These are phyloP conservation scores for Epicoccum sorghinum DNA, from an alignment of 2,329 filamentous ascomycete species.

Conservation along the genomic window DNA sequence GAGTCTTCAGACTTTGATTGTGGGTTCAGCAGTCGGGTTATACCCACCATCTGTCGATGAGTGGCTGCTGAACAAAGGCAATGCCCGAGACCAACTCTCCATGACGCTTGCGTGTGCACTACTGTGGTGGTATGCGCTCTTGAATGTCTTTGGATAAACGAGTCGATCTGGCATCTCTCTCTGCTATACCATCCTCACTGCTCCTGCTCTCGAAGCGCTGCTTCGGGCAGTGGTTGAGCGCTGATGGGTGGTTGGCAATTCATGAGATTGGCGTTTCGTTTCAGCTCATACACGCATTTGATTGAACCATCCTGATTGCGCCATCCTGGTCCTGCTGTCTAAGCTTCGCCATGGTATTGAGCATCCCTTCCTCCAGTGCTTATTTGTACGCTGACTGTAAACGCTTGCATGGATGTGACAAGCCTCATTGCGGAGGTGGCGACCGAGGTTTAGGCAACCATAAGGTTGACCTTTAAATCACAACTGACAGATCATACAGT, in stretches of 20 bases:
- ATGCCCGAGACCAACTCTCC: slow-evolving; percentile 37
- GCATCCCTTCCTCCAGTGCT: too few species aligned
- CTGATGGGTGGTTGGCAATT: slow-evolving; percentile 31
- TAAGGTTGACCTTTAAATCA: neutral
- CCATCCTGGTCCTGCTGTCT: too few species aligned
- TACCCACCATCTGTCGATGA: slow-evolving; percentile 28
- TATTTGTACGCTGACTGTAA: too few species aligned
- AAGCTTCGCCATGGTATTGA: too few species aligned
- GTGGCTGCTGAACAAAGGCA: slow-evolving; percentile 47
- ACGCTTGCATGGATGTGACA: too few species aligned
- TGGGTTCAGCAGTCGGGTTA: slow-evolving; percentile 40
- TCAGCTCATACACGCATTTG: slow-evolving; percentile 36
- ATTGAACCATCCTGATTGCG: too few species aligned
- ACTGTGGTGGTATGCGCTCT: slow-evolving; percentile 20
- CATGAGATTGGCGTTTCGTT: slow-evolving; percentile 44
- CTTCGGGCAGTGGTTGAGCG: slow-evolving; percentile 22
- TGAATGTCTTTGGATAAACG: slow-evolving; percentile 19
- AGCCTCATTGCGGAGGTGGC: neutral
- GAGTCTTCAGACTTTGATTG: slow-evolving; percentile 31
- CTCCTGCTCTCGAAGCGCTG: slow-evolving; percentile 10
- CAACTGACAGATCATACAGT: too few species aligned
- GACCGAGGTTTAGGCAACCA: slow-evolving; percentile 5
- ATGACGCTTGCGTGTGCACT: slow-evolving; percentile 9
- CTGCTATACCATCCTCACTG: slow-evolving; percentile 32
- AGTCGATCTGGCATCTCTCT: slow-evolving; percentile 43